Evolutionary conservation across 257 asterid genomes (phyloP), one percentile per base, ranked within the genome.

Genomic region (Solanum tacnaense): DNA sequence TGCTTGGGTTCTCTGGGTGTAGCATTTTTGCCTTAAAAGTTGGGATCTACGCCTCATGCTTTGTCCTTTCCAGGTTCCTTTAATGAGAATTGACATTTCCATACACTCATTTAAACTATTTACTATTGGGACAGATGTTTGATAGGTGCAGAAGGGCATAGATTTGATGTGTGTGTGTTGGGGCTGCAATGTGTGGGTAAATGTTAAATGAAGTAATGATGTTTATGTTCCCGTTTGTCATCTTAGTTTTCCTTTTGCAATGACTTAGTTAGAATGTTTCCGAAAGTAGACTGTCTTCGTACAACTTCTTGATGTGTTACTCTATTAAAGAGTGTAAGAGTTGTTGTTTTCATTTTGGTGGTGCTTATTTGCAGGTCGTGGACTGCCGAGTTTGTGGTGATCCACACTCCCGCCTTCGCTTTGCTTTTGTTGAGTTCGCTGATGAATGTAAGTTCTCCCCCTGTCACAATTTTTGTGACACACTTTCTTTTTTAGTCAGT

Each of bases 371-470:
- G 68, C 94, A 97, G 99, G 99, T 97, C 88, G 94, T 95, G 89
- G 99, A 97, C 91, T 97, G 99, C 58, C 95, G 99, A 82, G 98
- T 97, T 88, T 97, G 99, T 89, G 99, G 99, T 38, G 99, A 97
- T 89, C 98, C 99, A 60, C 98, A 96, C 91, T 97, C 99, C 88
- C 98, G 96, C 85, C 98, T 95, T 83, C 99, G 99, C 90, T 97
- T 97, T 89, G 99, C 99, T 72, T 97, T 97, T 89, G 99, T 96
- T 13, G 99, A 97, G 91, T 97, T 97, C 88, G 90, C 96, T 89
- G 96, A 95, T 87, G 99, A 97, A 86, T 93, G 99, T 97, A 91
- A 88, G 99, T 60, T n/a, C 2, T 65, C 72, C 18, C 18, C 29
- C 72, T n/a, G 1, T n/a, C 31, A 0, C 72, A n/a, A n/a, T n/a